A percentile compares a stretch with the other conserved stretches of the same genome.
Evolutionary conservation across 2,329 filamentous ascomycete species (phyloP).

Genomic region (Aulographum hederae): DNA sequence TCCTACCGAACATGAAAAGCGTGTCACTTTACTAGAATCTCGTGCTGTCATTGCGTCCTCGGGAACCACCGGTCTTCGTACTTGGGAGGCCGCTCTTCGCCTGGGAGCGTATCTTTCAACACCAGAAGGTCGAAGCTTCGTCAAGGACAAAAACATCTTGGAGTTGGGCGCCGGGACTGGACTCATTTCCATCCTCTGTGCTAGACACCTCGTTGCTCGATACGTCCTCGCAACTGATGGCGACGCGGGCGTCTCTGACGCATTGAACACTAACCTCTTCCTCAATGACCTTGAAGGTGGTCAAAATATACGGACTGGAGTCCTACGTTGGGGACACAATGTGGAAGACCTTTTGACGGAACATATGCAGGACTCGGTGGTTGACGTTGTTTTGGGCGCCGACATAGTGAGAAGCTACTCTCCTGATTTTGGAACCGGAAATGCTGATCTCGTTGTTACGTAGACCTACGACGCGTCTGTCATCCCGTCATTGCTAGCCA

Average conservation of each 20-base stretch:
- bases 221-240: conserved; percentile 56
- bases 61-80: conserved; percentile 59
- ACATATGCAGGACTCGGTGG: conserved; percentile 19
- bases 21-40: conserved; percentile 35
- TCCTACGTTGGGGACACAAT: conserved; percentile 46
- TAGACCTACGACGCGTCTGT: conserved; percentile 52
- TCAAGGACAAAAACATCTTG: conserved; percentile 40
- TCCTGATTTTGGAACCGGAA: background rate
- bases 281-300: conserved; percentile 40
- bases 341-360: conserved; percentile 40
- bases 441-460: background rate
- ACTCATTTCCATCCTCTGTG: conserved; percentile 55
- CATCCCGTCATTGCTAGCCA: conserved; percentile 45
- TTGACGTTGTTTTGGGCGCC: conserved; percentile 53
- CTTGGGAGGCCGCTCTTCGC: conserved; percentile 66
- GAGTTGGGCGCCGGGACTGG: conserved; percentile 65
- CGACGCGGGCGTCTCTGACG: conserved; percentile 51
- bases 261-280: conserved; percentile 47
- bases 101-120: conserved; percentile 47
- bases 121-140: conserved; percentile 22
- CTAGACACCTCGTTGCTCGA: conserved; percentile 41
- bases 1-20: conserved; percentile 6
- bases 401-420: conserved; percentile 36
- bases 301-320: conserved; percentile 26
- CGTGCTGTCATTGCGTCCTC: conserved; percentile 48